These are phyloP conservation scores for Trifolium fragiferum DNA, from an alignment of 306 rosid genomes.

Conservation along the genomic window DNA sequence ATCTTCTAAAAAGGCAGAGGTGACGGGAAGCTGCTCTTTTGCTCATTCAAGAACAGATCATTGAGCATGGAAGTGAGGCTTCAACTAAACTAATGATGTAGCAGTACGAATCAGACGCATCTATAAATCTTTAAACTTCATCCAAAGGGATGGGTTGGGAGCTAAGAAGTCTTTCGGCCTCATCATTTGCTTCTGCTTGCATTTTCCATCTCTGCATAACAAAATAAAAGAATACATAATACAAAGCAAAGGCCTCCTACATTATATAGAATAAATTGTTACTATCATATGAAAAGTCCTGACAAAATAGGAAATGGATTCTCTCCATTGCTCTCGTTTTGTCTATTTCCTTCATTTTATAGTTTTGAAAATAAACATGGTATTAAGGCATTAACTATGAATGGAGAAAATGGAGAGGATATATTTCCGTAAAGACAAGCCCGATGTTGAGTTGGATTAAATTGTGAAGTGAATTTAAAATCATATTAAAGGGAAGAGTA, in stretches of 20 bases:
- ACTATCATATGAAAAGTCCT: constrained; percentile 2
- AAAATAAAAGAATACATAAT: constrained; percentile 13
- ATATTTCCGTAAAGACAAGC: constrained; percentile 2
- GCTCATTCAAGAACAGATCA: constrained; percentile 36
- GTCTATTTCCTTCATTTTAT: not conserved
- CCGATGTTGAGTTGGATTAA: constrained; percentile 4
- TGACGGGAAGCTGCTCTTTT: constrained; percentile 30
- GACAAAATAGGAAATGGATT: not conserved
- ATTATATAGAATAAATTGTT: constrained; percentile 16
- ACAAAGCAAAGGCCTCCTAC: not conserved
- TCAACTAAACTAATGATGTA: constrained; percentile 34
- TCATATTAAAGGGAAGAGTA: not conserved
- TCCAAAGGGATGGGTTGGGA: constrained; percentile 67
- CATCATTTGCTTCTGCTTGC: constrained; percentile 92
- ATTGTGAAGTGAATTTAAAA: not conserved
- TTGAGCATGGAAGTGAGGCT: constrained; percentile 35
- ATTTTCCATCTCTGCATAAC: constrained; percentile 71
- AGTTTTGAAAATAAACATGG: not conserved
- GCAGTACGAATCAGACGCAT: constrained; percentile 2
- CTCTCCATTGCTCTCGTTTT: not conserved
- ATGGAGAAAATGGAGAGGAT: not conserved
- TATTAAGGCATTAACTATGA: not conserved
- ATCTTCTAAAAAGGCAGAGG: constrained; percentile 26
- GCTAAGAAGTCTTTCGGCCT: constrained; percentile 89
- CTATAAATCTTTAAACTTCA: constrained; percentile 45